Percentiles rank a stretch among this genome's conserved stretches.
Conservation (phyloP, 441 rosid species). For the Erysimum pusillum region DNA sequence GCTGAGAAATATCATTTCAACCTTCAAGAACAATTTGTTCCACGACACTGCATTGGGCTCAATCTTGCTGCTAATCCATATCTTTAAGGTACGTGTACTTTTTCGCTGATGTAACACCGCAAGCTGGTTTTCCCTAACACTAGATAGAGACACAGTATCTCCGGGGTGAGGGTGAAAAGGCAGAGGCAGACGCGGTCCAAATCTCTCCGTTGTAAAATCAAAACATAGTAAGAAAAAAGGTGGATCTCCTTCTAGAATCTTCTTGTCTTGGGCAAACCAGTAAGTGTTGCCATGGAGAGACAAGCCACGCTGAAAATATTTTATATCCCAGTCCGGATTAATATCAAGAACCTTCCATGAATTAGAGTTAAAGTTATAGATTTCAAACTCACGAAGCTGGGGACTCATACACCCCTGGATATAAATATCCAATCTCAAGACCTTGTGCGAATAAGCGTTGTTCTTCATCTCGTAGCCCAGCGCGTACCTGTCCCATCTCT, state of each 20-base stretch:
- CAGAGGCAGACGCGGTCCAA: constrained; percentile 19
- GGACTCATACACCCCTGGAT: no score
- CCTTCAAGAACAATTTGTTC: neutral
- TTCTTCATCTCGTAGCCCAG: neutral
- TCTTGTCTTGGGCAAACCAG: neutral
- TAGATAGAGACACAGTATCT: constrained; percentile 10
- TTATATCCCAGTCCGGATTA: neutral
- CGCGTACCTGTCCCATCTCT: neutral
- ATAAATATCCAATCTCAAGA: neutral
- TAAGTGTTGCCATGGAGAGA: neutral
- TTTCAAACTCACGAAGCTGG: neutral
- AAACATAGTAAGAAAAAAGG: constrained; percentile 11
- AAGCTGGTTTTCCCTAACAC: neutral
- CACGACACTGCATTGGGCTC: constrained; percentile 10
- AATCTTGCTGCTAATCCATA: neutral
- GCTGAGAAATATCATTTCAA: neutral
- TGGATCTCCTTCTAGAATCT: neutral
- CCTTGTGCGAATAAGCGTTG: neutral
- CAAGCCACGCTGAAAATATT: neutral
- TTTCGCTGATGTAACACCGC: neutral
- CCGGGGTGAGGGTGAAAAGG: neutral
- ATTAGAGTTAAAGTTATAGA: neutral
- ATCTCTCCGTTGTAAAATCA: neutral
- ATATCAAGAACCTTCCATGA: constrained; percentile 8
- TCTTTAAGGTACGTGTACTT: neutral